These are phyloP conservation scores for Penicillium cataractarum DNA, from an alignment of 495 filamentous ascomycete species.

Conservation along the genomic window DNA sequence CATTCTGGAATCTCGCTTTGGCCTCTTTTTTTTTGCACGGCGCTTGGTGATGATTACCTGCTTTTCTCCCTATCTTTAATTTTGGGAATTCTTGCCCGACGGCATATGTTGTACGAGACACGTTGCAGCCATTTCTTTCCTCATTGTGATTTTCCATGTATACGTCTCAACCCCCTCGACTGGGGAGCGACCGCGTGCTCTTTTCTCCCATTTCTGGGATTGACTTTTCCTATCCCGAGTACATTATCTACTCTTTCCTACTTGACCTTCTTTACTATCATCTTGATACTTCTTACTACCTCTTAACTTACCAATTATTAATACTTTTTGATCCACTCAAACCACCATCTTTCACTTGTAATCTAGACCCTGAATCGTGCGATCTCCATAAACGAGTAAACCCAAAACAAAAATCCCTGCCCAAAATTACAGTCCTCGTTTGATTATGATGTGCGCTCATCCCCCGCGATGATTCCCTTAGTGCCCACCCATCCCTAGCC, in stretches of 20 bases:
- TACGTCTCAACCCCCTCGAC: slow-evolving; percentile 4
- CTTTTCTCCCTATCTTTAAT: slow-evolving; percentile 16
- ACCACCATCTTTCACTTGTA: neutral
- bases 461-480: slow-evolving; percentile 30
- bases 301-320: slow-evolving; percentile 22
- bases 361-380: neutral
- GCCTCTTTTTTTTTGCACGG: slow-evolving; percentile 29
- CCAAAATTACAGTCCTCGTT: slow-evolving; percentile 16
- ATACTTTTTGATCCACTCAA: neutral
- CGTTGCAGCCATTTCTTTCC: slow-evolving; percentile 21
- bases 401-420: neutral
- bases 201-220: neutral
- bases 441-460: slow-evolving; percentile 37
- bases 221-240: slow-evolving; percentile 9
- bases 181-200: slow-evolving; percentile 15
- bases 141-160: slow-evolving; percentile 12
- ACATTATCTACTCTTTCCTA: slow-evolving; percentile 4
- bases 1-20: slow-evolving; percentile 24
- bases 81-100: slow-evolving; percentile 17
- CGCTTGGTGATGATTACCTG: slow-evolving; percentile 27
- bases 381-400: neutral
- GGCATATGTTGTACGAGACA: slow-evolving; percentile 34
- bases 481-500: slow-evolving; percentile 16
- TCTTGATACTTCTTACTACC: slow-evolving; percentile 1
- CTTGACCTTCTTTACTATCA: neutral